phyloP scores from a whole-genome alignment of 768 basidiomycete species.

The Sistotremastrum suecicum region DNA sequence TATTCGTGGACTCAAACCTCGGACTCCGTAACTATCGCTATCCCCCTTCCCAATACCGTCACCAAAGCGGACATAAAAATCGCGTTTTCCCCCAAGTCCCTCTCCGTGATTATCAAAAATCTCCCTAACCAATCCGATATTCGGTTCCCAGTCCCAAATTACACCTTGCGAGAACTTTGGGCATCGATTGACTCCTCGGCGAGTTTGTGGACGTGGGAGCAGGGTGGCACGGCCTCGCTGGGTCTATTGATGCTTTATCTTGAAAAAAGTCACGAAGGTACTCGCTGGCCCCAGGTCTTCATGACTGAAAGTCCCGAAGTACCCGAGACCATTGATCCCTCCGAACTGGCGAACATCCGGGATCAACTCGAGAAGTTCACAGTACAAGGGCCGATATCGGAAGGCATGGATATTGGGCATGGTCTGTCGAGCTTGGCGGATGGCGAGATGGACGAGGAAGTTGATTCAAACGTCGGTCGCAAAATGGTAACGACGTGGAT shows the following conservation, averaged over 20 bases:
- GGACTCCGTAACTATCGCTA: conserved; percentile 70
- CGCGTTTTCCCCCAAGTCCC: conserved; percentile 43
- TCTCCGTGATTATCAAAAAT: conserved; percentile 47
- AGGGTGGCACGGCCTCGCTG: conserved; percentile 49
- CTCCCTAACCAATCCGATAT: conserved; percentile 16
- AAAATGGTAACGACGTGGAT: conserved; percentile 57
- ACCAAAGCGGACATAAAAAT: conserved; percentile 51
- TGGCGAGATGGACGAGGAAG: conserved; percentile 87
- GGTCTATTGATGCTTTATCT: conserved; percentile 73
- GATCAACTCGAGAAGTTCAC: conserved; percentile 85
- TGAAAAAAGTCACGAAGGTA: conserved; percentile 72
- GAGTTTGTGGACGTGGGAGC: conserved; percentile 92
- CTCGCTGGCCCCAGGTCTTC: conserved; percentile 83
- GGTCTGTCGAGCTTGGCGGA: conserved; percentile 70
- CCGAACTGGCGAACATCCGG: conserved; percentile 63
- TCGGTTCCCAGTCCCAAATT: conserved; percentile 35
- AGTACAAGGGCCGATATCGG: conserved; percentile 39
- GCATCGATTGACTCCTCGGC: conserved; percentile 58
- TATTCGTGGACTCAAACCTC: conserved; percentile 90
- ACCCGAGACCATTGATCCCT: conserved; percentile 78
- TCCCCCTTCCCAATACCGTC: conserved; percentile 67
- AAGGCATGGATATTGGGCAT: conserved; percentile 47
- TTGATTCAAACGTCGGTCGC: conserved; percentile 62
- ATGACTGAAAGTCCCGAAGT: conserved; percentile 48
- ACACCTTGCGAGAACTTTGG: conserved; percentile 60